Percentiles rank a stretch among this genome's conserved stretches.
Conservation (phyloP, 306 rosid genomes). For the Sphenostylis stenocarpa region DNA sequence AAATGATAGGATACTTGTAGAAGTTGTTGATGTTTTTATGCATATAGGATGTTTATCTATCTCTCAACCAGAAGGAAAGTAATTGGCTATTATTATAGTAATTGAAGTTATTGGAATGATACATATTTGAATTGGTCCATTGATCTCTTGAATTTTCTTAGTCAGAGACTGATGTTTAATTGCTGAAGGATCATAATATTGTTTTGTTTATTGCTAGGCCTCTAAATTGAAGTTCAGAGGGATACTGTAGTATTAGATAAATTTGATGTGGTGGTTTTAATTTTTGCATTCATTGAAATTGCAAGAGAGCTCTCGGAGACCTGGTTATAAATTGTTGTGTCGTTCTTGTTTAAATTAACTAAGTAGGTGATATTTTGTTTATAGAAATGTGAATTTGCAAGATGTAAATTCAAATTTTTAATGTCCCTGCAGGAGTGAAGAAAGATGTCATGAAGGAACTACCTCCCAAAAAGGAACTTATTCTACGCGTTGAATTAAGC, state of each 20-base stretch:
- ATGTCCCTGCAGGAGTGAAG: conserved; percentile 81
- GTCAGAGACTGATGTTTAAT: conserved; percentile 16
- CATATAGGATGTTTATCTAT: conserved; percentile 1
- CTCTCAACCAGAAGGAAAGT: neutral
- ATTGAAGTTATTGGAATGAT: conserved; percentile 18
- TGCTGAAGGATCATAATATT: conserved; percentile 3
- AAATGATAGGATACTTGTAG: conserved; percentile 9
- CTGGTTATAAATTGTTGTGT: conserved; percentile 13
- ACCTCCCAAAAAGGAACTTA: conserved; percentile 98
- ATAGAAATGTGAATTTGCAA: conserved; percentile 7
- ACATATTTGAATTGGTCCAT: neutral
- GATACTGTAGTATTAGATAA: conserved; percentile 6
- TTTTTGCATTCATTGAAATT: conserved; percentile 15
- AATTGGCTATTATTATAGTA: neutral
- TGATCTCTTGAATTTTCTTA: conserved; percentile 14
- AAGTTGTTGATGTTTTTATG: conserved; percentile 13
- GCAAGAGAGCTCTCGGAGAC: conserved; percentile 8
- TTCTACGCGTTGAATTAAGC: conserved; percentile 89
- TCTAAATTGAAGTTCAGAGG: conserved; percentile 6
- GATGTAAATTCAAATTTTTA: conserved; percentile 21
- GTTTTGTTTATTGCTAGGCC: conserved; percentile 16
- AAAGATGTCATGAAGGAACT: conserved; percentile 99
- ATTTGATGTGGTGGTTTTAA: conserved; percentile 9
- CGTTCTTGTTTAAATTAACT: conserved; percentile 15
- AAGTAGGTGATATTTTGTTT: conserved; percentile 4